Conservation (phyloP, 2,329 filamentous ascomycete species). For the Fusarium decemcellulare region DNA sequence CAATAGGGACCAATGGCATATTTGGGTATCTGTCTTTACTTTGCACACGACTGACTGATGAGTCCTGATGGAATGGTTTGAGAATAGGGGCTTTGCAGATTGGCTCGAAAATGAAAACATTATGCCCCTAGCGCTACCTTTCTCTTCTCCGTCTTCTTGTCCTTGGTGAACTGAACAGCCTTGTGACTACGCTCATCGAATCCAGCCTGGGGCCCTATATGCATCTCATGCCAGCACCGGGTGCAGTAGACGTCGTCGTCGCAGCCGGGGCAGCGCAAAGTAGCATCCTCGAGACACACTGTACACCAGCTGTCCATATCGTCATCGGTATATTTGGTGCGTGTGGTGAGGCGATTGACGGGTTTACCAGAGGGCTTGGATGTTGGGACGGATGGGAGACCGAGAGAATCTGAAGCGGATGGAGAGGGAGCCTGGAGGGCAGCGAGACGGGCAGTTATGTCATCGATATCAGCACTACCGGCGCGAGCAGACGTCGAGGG, state of each 20-base stretch:
- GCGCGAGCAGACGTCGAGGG: conserved; percentile 30
- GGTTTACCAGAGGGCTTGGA: conserved; percentile 61
- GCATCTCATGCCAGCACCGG: conserved; percentile 86
- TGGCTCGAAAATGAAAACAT: conserved; percentile 29
- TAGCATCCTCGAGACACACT: conserved; percentile 85
- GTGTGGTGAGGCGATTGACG: conserved; percentile 55
- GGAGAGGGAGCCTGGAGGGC: conserved; percentile 59
- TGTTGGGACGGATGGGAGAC: conserved; percentile 65
- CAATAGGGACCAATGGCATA: conserved; percentile 7
- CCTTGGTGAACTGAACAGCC: conserved; percentile 71
- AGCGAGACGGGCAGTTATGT: conserved; percentile 67
- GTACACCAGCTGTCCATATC: conserved; percentile 85
- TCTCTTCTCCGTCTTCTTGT: conserved; percentile 50
- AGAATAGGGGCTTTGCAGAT: conserved; percentile 20
- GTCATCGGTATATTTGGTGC: conserved; percentile 72
- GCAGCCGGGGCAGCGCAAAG: conserved; percentile 80
- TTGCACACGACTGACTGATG: conserved; percentile 2
- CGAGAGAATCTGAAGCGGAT: conserved; percentile 49
- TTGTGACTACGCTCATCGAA: conserved; percentile 80
- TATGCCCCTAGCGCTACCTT: conserved; percentile 56
- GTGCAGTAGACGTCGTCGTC: conserved; percentile 81
- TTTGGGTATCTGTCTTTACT: conserved; percentile 35
- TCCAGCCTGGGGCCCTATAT: conserved; percentile 76
- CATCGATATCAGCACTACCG: conserved; percentile 53
- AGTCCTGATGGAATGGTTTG: conserved; percentile 6